Evolutionary conservation across 495 filamentous ascomycete species (phyloP).

Genomic region (Podospora fimiseda): DNA sequence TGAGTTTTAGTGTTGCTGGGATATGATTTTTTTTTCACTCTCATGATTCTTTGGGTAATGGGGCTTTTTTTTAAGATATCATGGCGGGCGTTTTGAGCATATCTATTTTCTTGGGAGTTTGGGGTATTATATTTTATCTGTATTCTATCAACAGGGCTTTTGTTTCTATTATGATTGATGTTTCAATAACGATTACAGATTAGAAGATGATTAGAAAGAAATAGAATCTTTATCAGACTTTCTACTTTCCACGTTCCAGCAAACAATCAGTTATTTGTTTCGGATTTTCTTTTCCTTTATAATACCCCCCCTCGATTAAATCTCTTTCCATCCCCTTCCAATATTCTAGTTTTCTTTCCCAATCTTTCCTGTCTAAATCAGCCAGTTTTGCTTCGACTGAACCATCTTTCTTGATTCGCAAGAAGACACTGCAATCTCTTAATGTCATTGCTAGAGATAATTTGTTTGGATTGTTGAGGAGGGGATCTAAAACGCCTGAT

Average conservation of each 20-base stretch:
- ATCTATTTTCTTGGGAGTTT: no score
- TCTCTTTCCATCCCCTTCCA: conserved; percentile 62
- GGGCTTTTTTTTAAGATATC: background rate
- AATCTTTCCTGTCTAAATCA: conserved; percentile 84
- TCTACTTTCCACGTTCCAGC: conserved; percentile 10
- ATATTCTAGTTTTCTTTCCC: conserved; percentile 59
- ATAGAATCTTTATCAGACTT: no score
- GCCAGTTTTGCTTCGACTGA: conserved; percentile 68
- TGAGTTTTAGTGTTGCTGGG: conserved; percentile 69
- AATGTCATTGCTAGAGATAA: conserved; percentile 71
- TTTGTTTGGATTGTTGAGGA: conserved; percentile 20
- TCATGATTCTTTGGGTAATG: background rate
- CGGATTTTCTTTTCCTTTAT: conserved; percentile 47
- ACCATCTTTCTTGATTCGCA: conserved; percentile 46
- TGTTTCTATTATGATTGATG: no score
- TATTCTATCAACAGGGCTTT: no score
- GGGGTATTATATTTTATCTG: no score
- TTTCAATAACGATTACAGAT: no score
- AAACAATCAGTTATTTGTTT: conserved; percentile 18
- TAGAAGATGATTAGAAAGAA: no score
- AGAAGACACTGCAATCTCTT: conserved; percentile 78
- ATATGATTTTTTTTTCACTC: background rate
- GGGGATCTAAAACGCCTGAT: conserved; percentile 32
- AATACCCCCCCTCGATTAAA: conserved; percentile 69
- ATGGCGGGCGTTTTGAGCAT: no score